Percentiles rank a stretch among this genome's conserved stretches.
phyloP scores from a whole-genome alignment of 345 rosid genomes.

The Euphorbia peplus region DNA sequence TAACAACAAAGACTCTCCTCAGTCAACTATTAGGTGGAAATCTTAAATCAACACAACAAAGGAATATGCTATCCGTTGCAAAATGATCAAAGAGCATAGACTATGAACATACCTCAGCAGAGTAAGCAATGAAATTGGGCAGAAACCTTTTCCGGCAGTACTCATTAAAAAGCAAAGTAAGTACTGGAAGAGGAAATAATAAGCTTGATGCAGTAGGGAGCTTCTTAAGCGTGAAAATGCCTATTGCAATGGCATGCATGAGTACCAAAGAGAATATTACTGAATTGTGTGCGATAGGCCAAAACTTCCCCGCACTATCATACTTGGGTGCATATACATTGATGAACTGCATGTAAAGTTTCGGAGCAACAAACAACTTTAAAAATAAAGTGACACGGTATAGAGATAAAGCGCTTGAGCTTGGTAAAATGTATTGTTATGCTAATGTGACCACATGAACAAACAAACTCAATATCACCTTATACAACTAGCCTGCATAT shows the following conservation, averaged over 20 bases:
- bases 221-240: constrained; percentile 75
- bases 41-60: background rate
- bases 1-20: constrained; percentile 21
- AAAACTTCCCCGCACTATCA: constrained; percentile 88
- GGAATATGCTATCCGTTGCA: background rate
- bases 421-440: background rate
- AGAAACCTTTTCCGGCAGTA: constrained; percentile 95
- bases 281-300: constrained; percentile 93
- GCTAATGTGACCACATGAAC: constrained; percentile 1
- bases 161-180: constrained; percentile 90
- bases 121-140: constrained; percentile 66
- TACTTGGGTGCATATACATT: constrained; percentile 81
- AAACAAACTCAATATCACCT: background rate
- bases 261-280: constrained; percentile 84
- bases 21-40: constrained; percentile 9
- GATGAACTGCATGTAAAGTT: constrained; percentile 56
- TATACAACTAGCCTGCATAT: background rate
- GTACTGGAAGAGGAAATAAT: constrained; percentile 67
- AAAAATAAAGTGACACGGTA: background rate
- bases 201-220: constrained; percentile 66
- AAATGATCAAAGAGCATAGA: background rate
- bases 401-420: background rate
- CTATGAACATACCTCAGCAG: constrained; percentile 67
- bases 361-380: constrained; percentile 16
- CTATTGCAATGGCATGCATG: constrained; percentile 90